Evolutionary conservation across 23 red algal species (phyloP).

Genomic region (Agarophyton chilense): DNA sequence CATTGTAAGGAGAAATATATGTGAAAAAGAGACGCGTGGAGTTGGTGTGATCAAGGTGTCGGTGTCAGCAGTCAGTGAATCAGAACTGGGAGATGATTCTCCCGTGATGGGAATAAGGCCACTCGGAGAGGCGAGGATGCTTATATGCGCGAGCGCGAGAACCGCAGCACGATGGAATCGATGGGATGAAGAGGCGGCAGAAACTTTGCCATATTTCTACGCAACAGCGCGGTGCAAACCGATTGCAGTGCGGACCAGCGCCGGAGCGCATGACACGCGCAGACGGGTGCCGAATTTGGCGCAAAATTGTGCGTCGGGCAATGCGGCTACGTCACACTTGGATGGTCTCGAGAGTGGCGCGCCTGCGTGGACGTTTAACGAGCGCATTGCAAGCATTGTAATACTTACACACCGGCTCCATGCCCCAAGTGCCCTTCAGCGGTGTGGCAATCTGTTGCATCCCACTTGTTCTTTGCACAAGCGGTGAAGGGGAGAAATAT

Average conservation of each 20-base stretch:
- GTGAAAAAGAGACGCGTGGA: not conserved
- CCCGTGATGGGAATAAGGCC: not conserved
- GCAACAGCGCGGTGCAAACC: not conserved
- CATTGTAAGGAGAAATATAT: not conserved
- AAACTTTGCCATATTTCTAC: not conserved
- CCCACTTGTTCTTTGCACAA: not conserved
- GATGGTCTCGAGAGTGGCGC: too few relatives aligned
- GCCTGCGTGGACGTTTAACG: not conserved
- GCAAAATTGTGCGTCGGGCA: too few relatives aligned
- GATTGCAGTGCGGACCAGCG: not conserved
- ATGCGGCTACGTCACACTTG: too few relatives aligned
- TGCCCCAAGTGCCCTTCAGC: too few relatives aligned
- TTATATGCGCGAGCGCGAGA: not conserved
- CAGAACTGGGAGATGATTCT: not conserved
- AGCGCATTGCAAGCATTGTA: constrained; percentile 14
- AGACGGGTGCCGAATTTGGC: not conserved
- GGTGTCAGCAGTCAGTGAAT: too few relatives aligned
- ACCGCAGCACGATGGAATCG: not conserved
- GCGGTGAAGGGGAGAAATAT: not conserved
- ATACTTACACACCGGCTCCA: too few relatives aligned
- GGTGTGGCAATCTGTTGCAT: too few relatives aligned
- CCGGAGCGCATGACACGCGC: too few relatives aligned
- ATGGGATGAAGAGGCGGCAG: not conserved
- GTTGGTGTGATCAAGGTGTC: too few relatives aligned
- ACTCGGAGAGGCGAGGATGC: not conserved